Evolutionary conservation across 257 asterid species (phyloP), one percentile per base, ranked within the genome.

Genomic region (Cruciata laevipes): DNA sequence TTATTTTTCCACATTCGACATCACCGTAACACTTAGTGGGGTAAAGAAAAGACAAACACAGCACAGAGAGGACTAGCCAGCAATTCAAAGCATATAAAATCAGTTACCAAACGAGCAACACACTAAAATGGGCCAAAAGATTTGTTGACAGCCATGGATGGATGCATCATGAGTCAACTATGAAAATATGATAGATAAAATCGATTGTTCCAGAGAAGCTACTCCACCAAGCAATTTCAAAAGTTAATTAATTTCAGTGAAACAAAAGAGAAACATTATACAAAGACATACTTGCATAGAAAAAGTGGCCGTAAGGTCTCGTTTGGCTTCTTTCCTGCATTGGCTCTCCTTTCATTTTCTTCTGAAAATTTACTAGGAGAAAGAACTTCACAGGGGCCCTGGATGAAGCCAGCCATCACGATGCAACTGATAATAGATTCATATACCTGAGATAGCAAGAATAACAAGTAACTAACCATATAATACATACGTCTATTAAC

Each of bases 341-440:
- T 85, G 72, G 71, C 60, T 83, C 89, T 79, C 82, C 80, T 82
- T 72, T 89, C 96, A 74, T 71, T 85, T 77, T 87, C 99, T 80
- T 87, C 87, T 35, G 81, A 69, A 79, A 88, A 94, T 74, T 76
- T 86, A 71, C 95, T 83, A 35, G 93, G 89, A 74, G 93, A 83
- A 66, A 90, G 96, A 77, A 94, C 96, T 75, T 79, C 77, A 75
- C 99, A 94, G 32, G 85, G 91, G 69, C 96, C 83, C 65, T 84
- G 86, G 73, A 94, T 87, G 70, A 74, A 75, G 76, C 90, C 85
- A 78, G 91, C 95, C 91, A 80, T 75, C 73, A 89, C 53, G 14
- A 81, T 66, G 79, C 75, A 78, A 63, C 82, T 80, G 73, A 79
- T 73, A 66, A 81, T 81, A 67, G 98, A 89, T 81, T 85, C 96